phyloP scores from a whole-genome alignment of 805 yeast genomes.

The Clavispora asparagi region DNA sequence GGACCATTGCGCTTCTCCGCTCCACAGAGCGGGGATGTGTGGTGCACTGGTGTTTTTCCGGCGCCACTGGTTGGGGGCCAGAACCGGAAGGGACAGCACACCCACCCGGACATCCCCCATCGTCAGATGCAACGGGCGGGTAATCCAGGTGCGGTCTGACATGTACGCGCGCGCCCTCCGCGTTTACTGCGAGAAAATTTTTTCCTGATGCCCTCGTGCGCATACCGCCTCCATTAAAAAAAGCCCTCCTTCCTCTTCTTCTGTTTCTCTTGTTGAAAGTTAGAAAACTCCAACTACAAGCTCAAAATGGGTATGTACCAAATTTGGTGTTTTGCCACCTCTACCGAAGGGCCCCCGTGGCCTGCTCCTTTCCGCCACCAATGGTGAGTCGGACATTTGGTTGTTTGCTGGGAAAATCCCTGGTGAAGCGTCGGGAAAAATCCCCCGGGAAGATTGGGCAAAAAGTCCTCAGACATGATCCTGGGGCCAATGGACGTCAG shows the following conservation, averaged over 20 bases:
- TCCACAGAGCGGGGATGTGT: too few species aligned
- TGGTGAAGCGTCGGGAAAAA: too few species aligned
- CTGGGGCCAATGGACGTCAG: too few species aligned
- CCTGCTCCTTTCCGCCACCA: too few species aligned
- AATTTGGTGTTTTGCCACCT: neutral
- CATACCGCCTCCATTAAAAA: slow-evolving; percentile 13
- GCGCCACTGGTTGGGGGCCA: too few species aligned
- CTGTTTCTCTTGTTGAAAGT: slow-evolving; percentile 19
- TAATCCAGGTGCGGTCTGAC: slow-evolving; percentile 10
- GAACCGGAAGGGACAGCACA: too few species aligned
- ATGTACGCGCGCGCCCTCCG: slow-evolving; percentile 9
- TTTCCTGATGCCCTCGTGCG: slow-evolving; percentile 19
- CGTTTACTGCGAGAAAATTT: slow-evolving; percentile 14
- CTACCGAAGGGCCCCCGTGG: neutral
- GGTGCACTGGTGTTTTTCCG: too few species aligned
- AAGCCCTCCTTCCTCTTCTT: slow-evolving; percentile 11
- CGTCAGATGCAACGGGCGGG: slow-evolving; percentile 8
- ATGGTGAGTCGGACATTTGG: too few species aligned
- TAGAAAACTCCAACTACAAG: slow-evolving; percentile 20
- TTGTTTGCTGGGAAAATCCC: too few species aligned
- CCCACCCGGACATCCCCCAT: neutral
- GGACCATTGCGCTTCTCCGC: too few species aligned
- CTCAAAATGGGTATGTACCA: slow-evolving; percentile 34
- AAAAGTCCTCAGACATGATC: too few species aligned
- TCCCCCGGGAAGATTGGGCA: too few species aligned